These are phyloP conservation scores for Vickermania spadyakhi DNA, from an alignment of 208 protist species.

Conservation along the genomic window DNA sequence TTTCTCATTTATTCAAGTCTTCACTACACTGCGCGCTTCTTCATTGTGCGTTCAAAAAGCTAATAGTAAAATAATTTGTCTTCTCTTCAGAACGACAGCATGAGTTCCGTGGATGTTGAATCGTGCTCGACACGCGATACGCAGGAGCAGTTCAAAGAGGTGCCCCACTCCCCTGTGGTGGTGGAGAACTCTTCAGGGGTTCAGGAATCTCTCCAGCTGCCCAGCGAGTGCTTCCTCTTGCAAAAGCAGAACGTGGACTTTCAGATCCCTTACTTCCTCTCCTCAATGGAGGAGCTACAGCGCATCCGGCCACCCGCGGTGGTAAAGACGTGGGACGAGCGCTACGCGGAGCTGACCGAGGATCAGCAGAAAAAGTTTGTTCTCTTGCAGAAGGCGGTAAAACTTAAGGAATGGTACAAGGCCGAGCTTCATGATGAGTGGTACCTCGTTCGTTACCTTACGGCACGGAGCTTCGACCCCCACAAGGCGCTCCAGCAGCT, in stretches of 20 bases:
- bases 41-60: too few species aligned
- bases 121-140: too few species aligned
- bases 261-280: conserved; percentile 71
- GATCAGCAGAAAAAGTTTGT: conserved; percentile 24
- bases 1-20: too few species aligned
- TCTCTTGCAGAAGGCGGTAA: conserved; percentile 29
- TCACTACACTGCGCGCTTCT: too few species aligned
- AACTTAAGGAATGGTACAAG: conserved; percentile 44
- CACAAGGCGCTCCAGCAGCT: conserved; percentile 62
- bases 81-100: too few species aligned
- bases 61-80: too few species aligned
- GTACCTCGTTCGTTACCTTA: conserved; percentile 58
- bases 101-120: too few species aligned
- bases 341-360: conserved; percentile 33
- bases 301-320: conserved; percentile 59
- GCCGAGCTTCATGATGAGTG: conserved; percentile 44
- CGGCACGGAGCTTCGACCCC: conserved; percentile 51
- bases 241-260: conserved; percentile 64
- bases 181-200: too few species aligned
- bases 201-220: too few species aligned
- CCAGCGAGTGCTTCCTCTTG: conserved; percentile 58
- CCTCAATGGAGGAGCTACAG: conserved; percentile 32
- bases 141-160: too few species aligned
- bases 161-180: too few species aligned
- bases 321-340: conserved; percentile 71